A percentile compares a stretch with the other conserved stretches of the same genome.
Evolutionary conservation across 768 basidiomycete species (phyloP).

Genomic region (Termitomyces sp.): DNA sequence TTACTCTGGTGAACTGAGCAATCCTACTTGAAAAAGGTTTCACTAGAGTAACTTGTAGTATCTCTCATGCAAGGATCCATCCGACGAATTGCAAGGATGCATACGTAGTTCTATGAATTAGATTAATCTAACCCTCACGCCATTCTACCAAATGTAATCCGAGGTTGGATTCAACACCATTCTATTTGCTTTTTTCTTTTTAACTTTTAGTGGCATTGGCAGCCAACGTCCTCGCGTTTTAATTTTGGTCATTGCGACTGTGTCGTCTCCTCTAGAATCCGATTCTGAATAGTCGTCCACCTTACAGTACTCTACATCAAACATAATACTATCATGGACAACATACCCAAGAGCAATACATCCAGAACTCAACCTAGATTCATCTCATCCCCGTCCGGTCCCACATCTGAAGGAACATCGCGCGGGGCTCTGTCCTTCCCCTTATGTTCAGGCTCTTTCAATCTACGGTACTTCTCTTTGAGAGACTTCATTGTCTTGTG

Average conservation of each 20-base stretch:
- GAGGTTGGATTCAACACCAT: not conserved
- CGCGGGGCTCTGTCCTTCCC: constrained; percentile 17
- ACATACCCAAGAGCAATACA: not conserved
- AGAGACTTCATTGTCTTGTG: constrained; percentile 22
- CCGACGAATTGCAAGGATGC: too few relatives aligned
- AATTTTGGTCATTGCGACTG: not conserved
- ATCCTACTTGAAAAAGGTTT: too few relatives aligned
- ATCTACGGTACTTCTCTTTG: constrained; percentile 26
- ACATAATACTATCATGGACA: not conserved
- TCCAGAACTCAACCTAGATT: constrained; percentile 17
- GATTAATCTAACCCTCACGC: too few relatives aligned
- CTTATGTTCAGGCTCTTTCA: constrained; percentile 18
- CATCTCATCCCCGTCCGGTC: constrained; percentile 21
- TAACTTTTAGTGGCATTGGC: not conserved
- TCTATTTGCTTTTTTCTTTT: not conserved
- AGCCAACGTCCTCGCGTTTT: not conserved
- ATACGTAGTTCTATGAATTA: too few relatives aligned
- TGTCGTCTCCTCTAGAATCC: not conserved
- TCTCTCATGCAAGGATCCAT: too few relatives aligned
- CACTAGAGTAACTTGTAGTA: too few relatives aligned
- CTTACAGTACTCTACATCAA: not conserved
- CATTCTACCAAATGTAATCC: too few relatives aligned
- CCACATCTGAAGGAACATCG: constrained; percentile 13
- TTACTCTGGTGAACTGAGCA: too few relatives aligned
- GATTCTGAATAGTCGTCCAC: not conserved